Evolutionary conservation across 2,329 filamentous ascomycete genomes (phyloP).

Genomic region (Aspergillus neoniger): DNA sequence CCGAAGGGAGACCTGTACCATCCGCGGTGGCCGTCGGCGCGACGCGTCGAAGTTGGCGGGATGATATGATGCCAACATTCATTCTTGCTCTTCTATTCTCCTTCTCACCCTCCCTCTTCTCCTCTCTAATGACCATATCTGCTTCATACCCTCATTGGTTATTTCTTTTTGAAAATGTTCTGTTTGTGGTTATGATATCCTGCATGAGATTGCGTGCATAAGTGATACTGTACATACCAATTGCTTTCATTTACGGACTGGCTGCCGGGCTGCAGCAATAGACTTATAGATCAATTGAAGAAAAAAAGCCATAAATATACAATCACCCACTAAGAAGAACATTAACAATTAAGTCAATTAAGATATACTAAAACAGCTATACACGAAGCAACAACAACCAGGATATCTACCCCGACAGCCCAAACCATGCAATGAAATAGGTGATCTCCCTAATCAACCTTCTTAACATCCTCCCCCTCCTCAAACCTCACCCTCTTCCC

Average conservation of each 20-base stretch:
- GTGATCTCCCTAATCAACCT: neutral
- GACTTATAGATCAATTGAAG: no score
- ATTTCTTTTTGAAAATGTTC: neutral
- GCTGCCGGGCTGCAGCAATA: no score
- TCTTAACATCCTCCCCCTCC: conserved; percentile 20
- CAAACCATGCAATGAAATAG: neutral
- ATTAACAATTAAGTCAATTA: no score
- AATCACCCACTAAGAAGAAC: no score
- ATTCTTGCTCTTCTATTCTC: neutral
- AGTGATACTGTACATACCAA: neutral
- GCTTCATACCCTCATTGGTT: neutral
- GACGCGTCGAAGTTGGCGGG: conserved; percentile 28
- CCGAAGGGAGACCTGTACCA: conserved; percentile 28
- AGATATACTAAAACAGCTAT: no score
- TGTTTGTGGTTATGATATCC: conserved; percentile 1
- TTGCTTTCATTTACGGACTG: no score
- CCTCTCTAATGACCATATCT: neutral
- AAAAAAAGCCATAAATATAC: no score
- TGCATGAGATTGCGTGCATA: neutral
- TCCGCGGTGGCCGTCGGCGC: conserved; percentile 30
- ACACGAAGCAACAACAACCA: no score
- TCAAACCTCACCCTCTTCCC: conserved; percentile 40
- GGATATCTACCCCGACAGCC: no score
- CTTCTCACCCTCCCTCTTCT: neutral
- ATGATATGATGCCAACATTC: conserved; percentile 30